Percentiles rank a stretch among this genome's conserved stretches.
These are phyloP conservation scores for Tuber melanosporum DNA, from an alignment of 495 filamentous ascomycete genomes.

Conservation along the genomic window DNA sequence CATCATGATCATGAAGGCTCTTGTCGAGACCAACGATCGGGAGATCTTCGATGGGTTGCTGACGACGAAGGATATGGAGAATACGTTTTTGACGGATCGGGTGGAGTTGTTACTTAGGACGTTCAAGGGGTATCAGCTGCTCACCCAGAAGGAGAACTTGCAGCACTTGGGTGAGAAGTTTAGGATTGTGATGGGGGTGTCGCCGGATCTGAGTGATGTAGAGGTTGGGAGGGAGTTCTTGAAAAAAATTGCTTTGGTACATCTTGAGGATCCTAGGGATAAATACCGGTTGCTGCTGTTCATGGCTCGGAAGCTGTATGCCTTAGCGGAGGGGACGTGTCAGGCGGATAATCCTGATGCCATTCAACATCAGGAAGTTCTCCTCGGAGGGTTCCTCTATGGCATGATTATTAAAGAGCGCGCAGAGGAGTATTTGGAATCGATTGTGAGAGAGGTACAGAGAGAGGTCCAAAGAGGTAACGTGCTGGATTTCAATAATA, in stretches of 20 bases:
- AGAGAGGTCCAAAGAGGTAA: constrained; percentile 41
- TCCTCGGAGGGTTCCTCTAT: constrained; percentile 88
- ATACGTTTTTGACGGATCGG: constrained; percentile 90
- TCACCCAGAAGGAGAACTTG: constrained; percentile 68
- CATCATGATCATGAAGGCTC: constrained; percentile 92
- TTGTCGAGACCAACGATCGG: constrained; percentile 90
- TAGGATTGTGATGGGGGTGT: constrained; percentile 70
- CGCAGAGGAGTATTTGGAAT: constrained; percentile 76
- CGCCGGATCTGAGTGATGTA: constrained; percentile 72
- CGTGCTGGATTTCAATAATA: constrained; percentile 47
- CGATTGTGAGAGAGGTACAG: constrained; percentile 64
- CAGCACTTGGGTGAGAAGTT: constrained; percentile 85
- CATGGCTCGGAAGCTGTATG: constrained; percentile 93
- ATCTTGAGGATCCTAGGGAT: constrained; percentile 73
- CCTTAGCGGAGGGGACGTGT: constrained; percentile 85
- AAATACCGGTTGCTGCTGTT: constrained; percentile 93
- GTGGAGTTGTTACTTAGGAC: constrained; percentile 87
- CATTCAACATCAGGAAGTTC: constrained; percentile 85
- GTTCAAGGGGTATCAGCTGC: constrained; percentile 80
- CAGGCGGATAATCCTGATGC: constrained; percentile 91
- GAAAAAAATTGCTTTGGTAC: constrained; percentile 78
- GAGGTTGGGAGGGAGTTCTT: constrained; percentile 86
- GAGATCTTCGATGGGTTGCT: constrained; percentile 90
- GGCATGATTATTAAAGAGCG: constrained; percentile 93
- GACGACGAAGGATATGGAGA: constrained; percentile 66